phyloP scores from a whole-genome alignment of 116 monocot genomes.

The Phalaenopsis hybrid region DNA sequence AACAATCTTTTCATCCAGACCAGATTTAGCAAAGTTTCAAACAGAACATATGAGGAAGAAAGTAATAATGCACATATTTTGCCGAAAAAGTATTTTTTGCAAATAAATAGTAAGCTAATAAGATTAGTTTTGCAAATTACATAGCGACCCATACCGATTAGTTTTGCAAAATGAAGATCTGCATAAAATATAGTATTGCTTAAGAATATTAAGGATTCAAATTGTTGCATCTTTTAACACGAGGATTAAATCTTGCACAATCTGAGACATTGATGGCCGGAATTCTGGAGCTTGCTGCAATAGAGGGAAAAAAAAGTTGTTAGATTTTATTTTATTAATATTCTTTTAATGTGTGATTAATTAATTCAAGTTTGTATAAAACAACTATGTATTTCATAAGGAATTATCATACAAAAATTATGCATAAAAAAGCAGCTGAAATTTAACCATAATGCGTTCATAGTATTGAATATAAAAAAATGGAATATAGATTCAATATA shows the following conservation, averaged over 20 bases:
- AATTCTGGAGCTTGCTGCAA: conserved; percentile 61
- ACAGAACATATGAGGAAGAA: not conserved
- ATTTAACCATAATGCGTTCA: too few species aligned
- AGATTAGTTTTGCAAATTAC: too few species aligned
- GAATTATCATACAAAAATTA: too few species aligned
- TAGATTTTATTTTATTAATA: not conserved
- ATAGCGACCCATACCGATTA: not conserved
- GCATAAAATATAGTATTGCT: not conserved
- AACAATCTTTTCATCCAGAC: not conserved
- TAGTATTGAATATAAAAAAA: too few species aligned
- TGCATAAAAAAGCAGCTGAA: too few species aligned
- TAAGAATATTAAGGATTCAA: not conserved
- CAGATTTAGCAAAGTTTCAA: not conserved
- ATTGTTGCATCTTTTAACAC: conserved; percentile 31
- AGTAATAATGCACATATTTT: not conserved
- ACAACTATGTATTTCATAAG: too few species aligned
- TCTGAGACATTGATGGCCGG: conserved; percentile 68
- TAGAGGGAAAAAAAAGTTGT: not conserved
- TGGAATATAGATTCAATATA: too few species aligned
- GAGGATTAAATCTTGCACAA: conserved; percentile 60
- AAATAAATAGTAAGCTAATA: not conserved
- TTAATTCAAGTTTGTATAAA: too few species aligned
- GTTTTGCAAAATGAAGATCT: not conserved
- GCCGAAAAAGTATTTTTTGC: not conserved
- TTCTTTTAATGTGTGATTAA: too few species aligned